A percentile compares a stretch with the other conserved stretches of the same genome.
Evolutionary conservation across 2,329 filamentous ascomycete species (phyloP).

Genomic region (Alternaria sp.): DNA sequence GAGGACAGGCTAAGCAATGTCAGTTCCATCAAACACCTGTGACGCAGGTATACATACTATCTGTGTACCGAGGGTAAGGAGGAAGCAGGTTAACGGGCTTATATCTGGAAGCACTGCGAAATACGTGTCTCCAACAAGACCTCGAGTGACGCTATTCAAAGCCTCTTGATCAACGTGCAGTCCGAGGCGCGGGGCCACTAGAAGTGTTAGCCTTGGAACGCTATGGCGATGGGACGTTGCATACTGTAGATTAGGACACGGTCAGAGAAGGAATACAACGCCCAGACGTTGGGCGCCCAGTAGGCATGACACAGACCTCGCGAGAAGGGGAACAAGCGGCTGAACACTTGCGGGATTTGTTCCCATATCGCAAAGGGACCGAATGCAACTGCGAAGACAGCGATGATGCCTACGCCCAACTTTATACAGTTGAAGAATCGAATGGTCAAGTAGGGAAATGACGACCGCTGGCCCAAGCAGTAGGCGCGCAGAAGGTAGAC

Average conservation of each 20-base stretch:
- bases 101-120: conserved; percentile 94
- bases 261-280: conserved; percentile 92
- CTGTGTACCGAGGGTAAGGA: conserved; percentile 84
- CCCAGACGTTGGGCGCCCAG: conserved; percentile 98
- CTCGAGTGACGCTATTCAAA: conserved; percentile 87
- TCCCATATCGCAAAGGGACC: conserved; percentile 84
- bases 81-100: conserved; percentile 79
- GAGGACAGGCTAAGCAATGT: conserved; percentile 59
- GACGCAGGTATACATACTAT: conserved; percentile 57
- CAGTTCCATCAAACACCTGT: conserved; percentile 12
- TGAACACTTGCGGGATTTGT: conserved; percentile 84
- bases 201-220: conserved; percentile 22
- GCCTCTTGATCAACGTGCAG: conserved; percentile 76
- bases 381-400: conserved; percentile 81
- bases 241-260: conserved; percentile 80
- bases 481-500: conserved; percentile 89
- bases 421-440: conserved; percentile 82
- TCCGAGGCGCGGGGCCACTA: conserved; percentile 83
- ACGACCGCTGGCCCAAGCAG: conserved; percentile 79
- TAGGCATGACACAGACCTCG: conserved; percentile 95
- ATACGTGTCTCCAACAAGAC: conserved; percentile 89
- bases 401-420: conserved; percentile 75
- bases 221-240: conserved; percentile 41
- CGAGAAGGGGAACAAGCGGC: conserved; percentile 90
- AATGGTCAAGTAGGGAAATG: conserved; percentile 72